Conservation (phyloP, 805 yeast species). For the Ogataea pignaliae region DNA sequence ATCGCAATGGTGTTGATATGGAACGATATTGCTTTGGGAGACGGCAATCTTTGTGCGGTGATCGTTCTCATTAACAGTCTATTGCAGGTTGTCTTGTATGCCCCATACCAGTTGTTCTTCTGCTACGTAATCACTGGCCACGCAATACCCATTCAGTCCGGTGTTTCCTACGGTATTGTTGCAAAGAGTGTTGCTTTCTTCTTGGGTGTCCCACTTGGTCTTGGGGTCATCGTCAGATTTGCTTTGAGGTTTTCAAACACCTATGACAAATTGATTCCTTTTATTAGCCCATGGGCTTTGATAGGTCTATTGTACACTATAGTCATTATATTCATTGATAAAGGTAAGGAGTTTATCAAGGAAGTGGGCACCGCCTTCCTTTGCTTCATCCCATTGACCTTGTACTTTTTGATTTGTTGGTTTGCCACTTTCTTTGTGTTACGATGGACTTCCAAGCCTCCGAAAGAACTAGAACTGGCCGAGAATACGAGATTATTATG, state of each 20-base stretch:
- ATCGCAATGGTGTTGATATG: slow-evolving; percentile 61
- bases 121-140: slow-evolving; percentile 38
- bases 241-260: slow-evolving; percentile 25
- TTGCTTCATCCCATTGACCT: slow-evolving; percentile 45
- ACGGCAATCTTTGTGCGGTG: slow-evolving; percentile 44
- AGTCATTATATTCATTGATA: slow-evolving; percentile 45
- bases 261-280: slow-evolving; percentile 33
- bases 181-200: slow-evolving; percentile 48
- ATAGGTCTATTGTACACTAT: slow-evolving; percentile 50
- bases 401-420: slow-evolving; percentile 47
- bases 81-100: slow-evolving; percentile 47
- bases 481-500: slow-evolving; percentile 21
- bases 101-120: slow-evolving; percentile 47
- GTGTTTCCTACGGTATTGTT: slow-evolving; percentile 34
- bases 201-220: slow-evolving; percentile 48
- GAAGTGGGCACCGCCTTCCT: slow-evolving; percentile 46
- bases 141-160: slow-evolving; percentile 7
- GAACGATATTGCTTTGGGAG: slow-evolving; percentile 54
- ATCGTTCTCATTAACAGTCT: slow-evolving; percentile 48
- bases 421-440: slow-evolving; percentile 37
- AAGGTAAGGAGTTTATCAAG: slow-evolving; percentile 43
- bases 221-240: slow-evolving; percentile 42
- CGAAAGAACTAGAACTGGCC: neutral
- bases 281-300: slow-evolving; percentile 45
- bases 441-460: slow-evolving; percentile 23